Conservation (phyloP, 441 rosid species). For the Gossypium lobatum region DNA sequence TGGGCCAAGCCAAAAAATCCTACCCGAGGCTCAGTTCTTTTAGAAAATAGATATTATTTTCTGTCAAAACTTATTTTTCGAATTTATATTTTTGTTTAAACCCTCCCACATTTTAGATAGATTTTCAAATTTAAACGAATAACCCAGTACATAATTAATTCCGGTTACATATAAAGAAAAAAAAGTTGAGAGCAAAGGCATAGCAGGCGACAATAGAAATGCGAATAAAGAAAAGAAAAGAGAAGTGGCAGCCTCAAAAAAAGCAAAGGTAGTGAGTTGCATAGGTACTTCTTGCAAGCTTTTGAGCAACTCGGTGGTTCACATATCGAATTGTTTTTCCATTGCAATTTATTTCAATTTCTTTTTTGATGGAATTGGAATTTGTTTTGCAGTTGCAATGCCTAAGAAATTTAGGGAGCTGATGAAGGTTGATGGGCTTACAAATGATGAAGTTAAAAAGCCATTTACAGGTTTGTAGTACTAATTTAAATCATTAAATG, state of each 20-base stretch:
- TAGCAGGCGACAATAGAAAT: constrained; percentile 23
- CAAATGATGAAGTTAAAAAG: constrained; percentile 94
- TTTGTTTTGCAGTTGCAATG: constrained; percentile 56
- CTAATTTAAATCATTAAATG: neutral
- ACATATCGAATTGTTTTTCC: constrained; percentile 36
- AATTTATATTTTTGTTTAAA: too few relatives aligned
- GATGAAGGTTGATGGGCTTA: constrained; percentile 93
- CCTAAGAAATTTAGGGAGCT: constrained; percentile 90
- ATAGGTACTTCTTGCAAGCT: constrained; percentile 62
- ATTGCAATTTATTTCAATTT: neutral
- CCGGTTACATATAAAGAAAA: constrained; percentile 9
- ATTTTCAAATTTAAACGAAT: too few relatives aligned
- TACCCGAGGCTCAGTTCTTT: too few relatives aligned
- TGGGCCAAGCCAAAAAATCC: too few relatives aligned
- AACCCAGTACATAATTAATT: too few relatives aligned
- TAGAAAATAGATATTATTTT: too few relatives aligned
- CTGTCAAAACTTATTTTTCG: too few relatives aligned
- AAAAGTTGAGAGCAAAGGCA: constrained; percentile 14
- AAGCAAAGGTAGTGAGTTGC: constrained; percentile 79
- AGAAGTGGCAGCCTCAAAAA: constrained; percentile 30
- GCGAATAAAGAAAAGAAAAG: constrained; percentile 19
- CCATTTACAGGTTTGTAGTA: constrained; percentile 76
- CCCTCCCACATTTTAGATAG: too few relatives aligned
- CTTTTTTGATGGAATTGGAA: neutral
- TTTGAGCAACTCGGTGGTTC: constrained; percentile 94